These are phyloP conservation scores for Starmerella etchellsii DNA, from an alignment of 805 yeast genomes.

Conservation along the genomic window DNA sequence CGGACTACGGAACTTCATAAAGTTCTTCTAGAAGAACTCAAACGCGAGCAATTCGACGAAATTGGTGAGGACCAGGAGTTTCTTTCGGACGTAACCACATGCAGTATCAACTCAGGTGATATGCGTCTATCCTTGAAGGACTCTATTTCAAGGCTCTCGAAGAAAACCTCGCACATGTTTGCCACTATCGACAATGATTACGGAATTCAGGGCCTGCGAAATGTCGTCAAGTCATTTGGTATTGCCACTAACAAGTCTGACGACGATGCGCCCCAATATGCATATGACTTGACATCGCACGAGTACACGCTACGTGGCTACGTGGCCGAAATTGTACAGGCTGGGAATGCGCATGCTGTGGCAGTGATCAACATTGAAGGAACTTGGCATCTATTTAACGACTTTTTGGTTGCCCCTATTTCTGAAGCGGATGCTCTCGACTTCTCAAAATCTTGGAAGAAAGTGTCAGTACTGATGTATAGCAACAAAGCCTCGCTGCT, in stretches of 20 bases:
- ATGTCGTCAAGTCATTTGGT: background rate
- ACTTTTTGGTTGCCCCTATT: slow-evolving; percentile 69
- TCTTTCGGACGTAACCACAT: background rate
- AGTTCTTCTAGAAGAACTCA: background rate
- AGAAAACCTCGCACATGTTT: slow-evolving; percentile 46
- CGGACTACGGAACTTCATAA: slow-evolving; percentile 1
- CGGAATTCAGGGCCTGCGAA: background rate
- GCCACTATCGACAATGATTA: slow-evolving; percentile 1
- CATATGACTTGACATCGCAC: background rate
- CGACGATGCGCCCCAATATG: background rate
- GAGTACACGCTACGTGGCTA: slow-evolving; percentile 27
- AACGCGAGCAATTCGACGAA: slow-evolving; percentile 3
- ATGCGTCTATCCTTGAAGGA: background rate
- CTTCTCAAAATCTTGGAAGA: slow-evolving; percentile 65
- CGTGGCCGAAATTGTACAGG: slow-evolving; percentile 26
- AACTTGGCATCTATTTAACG: slow-evolving; percentile 77
- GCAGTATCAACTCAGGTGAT: background rate
- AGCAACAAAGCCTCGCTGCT: background rate
- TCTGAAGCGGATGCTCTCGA: slow-evolving; percentile 68
- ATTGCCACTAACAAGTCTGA: slow-evolving; percentile 5
- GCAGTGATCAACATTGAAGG: slow-evolving; percentile 24
- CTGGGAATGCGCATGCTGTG: slow-evolving; percentile 27
- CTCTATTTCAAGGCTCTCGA: slow-evolving; percentile 28
- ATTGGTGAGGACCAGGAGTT: background rate
- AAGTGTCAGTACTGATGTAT: slow-evolving; percentile 34